Base-by-base conservation (phyloP, 176 grass and related monocot genomes). In the Olyra latifolia region DNA sequence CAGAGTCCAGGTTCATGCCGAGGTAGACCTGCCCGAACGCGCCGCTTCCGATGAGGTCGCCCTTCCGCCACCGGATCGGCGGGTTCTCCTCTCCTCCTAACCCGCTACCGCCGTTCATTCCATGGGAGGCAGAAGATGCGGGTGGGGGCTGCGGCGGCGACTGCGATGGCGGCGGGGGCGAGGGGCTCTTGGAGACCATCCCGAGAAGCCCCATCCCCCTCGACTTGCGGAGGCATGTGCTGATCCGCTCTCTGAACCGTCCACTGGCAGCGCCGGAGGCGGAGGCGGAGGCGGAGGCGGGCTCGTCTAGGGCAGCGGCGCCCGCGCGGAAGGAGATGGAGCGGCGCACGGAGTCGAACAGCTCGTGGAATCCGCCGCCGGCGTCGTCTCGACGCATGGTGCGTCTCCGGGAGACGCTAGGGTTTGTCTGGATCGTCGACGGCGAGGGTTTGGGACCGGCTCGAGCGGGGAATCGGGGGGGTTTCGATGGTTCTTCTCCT, bases 1-100 rank as follows among this genome's bases (percentile, higher is more conserved):
- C 90, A 9, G 95, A 93, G 82, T 98, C 92, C 55, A 98, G 90
- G 62, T 98, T 88, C 92, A 98, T 95, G 43, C 95, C 88, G 61
- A 93, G 91, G 76, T 87, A 98, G 19, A 98, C 90, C 69, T 92
- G 88, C 39, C 90, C 88, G 25, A 91, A 95, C 25, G 88, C 92
- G 4, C 95, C 92, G 52, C 77, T 85, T 3, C 95, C 95, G 69
- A 98, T 92, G 65, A 89, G 79, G 44, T 94, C 90, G 2, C 95
- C 95, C 78, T 91, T 98, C 19, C 92, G 82, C 90, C 92, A 98
- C 69, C 83, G 73, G 76, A 98, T 97, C 63, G 80, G 85, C 50
- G 85, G 85, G 38, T 80, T 89, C 25, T 76, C 80, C 62, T 73
- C 75, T 46, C 42, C 77, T 1, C 56, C 7, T 7, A 25, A 14